Evolutionary conservation across 2,329 filamentous ascomycete genomes (phyloP).

Genomic region (Cladosporium sp.): DNA sequence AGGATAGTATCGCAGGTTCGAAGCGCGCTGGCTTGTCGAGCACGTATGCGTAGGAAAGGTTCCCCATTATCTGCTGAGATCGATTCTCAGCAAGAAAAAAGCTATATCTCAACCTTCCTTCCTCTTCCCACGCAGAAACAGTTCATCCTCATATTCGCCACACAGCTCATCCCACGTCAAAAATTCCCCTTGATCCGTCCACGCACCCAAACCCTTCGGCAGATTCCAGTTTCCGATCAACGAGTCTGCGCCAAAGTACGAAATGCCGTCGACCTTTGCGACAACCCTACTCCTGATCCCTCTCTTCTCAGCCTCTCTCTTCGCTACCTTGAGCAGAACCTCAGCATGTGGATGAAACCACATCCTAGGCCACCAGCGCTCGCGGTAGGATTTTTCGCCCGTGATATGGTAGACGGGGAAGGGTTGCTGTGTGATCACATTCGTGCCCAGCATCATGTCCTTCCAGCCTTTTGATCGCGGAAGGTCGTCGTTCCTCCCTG

Average conservation of each 20-base stretch:
- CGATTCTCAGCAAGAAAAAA: too few species aligned
- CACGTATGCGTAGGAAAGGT: too few species aligned
- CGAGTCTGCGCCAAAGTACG: neutral
- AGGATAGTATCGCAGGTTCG: neutral
- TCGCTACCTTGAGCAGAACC: constrained; percentile 12
- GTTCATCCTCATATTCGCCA: constrained; percentile 12
- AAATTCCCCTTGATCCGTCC: constrained; percentile 16
- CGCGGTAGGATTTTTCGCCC: constrained; percentile 17
- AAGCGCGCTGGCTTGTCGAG: too few species aligned
- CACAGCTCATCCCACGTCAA: constrained; percentile 18
- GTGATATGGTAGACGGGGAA: constrained; percentile 21
- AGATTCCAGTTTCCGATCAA: neutral
- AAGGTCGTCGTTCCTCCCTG: neutral
- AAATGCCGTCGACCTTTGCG: neutral
- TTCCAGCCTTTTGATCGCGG: constrained; percentile 13
- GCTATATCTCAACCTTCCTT: neutral
- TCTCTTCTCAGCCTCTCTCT: constrained; percentile 2
- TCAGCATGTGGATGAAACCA: constrained; percentile 20
- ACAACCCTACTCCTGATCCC: neutral
- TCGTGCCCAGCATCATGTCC: constrained; percentile 18
- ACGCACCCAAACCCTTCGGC: constrained; percentile 15
- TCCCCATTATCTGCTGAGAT: too few species aligned
- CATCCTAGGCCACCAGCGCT: constrained; percentile 21
- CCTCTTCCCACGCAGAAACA: constrained; percentile 8
- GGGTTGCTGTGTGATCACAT: constrained; percentile 15